Percentiles rank a stretch among this genome's conserved stretches.
phyloP scores from a whole-genome alignment of 306 rosid species.

The Prunus davidiana region DNA sequence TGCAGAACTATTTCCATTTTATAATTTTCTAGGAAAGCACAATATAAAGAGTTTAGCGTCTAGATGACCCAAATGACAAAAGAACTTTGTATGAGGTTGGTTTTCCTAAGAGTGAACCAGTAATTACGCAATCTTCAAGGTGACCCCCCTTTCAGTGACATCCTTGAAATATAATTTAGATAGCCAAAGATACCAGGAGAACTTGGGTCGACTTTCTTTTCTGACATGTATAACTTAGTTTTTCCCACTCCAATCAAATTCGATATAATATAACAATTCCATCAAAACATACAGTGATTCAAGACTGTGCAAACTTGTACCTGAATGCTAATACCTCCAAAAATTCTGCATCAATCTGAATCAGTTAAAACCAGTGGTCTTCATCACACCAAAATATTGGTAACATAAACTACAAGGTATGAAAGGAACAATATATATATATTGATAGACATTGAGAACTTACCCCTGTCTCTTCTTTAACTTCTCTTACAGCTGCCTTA shows the following conservation, averaged over 20 bases:
- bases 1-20: not conserved
- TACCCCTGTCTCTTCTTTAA: slow-evolving; percentile 93
- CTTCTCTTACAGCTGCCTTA: slow-evolving; percentile 76
- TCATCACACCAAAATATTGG: slow-evolving; percentile 2
- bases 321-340: slow-evolving; percentile 78
- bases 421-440: not conserved
- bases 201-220: not conserved
- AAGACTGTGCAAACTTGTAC: slow-evolving; percentile 27
- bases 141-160: not conserved
- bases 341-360: slow-evolving; percentile 78
- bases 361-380: slow-evolving; percentile 23
- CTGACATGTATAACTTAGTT: not conserved
- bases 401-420: not conserved
- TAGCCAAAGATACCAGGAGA: not conserved
- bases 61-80: not conserved
- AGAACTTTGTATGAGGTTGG: not conserved
- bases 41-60: not conserved
- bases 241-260: not conserved
- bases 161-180: not conserved
- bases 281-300: not conserved
- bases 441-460: slow-evolving; percentile 26
- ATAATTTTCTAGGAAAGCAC: not conserved
- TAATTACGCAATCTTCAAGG: not conserved
- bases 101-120: not conserved
- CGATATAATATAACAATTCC: not conserved